Evolutionary conservation across 441 rosid species (phyloP).

Genomic region (Brassica balearica): DNA sequence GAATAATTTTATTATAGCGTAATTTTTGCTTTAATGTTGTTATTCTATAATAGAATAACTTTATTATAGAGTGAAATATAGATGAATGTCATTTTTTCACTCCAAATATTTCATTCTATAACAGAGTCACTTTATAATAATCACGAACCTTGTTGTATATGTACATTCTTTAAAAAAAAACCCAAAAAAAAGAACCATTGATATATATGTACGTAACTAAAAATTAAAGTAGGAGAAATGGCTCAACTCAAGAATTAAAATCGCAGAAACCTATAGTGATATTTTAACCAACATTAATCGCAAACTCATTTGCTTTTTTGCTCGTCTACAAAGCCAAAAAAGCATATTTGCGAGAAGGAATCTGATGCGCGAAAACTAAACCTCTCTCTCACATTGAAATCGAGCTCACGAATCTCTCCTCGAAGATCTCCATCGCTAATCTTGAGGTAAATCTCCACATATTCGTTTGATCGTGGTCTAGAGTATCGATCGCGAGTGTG

Average conservation of each 20-base stretch:
- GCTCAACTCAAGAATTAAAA: neutral
- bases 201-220: neutral
- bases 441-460: neutral
- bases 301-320: neutral
- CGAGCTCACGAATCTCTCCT: neutral
- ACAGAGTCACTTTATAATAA: no score
- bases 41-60: no score
- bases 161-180: neutral
- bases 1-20: no score
- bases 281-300: neutral
- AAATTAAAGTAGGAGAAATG: neutral
- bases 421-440: neutral
- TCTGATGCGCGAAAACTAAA: constrained; percentile 1
- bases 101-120: no score
- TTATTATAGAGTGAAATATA: no score
- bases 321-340: neutral
- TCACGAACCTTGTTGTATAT: neutral
- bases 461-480: neutral
- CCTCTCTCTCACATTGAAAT: neutral
- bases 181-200: neutral
- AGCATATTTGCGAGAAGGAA: constrained; percentile 6
- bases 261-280: neutral
- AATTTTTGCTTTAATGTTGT: no score
- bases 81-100: no score
- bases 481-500: neutral